Evolutionary conservation across 768 basidiomycete genomes (phyloP).

Genomic region (Crepidotus variabilis): DNA sequence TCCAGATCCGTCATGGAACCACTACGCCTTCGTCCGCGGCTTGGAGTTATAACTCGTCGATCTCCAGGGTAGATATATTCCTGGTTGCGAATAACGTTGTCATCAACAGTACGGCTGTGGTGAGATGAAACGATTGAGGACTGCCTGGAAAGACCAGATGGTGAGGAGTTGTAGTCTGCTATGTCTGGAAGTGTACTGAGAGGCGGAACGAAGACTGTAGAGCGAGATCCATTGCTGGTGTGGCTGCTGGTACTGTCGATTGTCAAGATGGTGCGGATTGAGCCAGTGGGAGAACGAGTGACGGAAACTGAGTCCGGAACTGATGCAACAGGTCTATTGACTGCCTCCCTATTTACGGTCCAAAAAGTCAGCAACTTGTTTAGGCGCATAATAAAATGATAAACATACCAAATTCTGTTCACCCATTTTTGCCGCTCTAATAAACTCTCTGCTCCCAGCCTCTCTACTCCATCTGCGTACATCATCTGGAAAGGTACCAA

Average conservation of each 20-base stretch:
- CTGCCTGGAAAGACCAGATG: slow-evolving; percentile 28
- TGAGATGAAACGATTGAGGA: slow-evolving; percentile 53
- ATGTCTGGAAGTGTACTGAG: slow-evolving; percentile 68
- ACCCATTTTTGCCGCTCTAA: slow-evolving; percentile 89
- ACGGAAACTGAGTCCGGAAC: slow-evolving; percentile 45
- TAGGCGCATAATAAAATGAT: slow-evolving; percentile 10
- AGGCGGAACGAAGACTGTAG: slow-evolving; percentile 77
- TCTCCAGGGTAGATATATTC: slow-evolving; percentile 73
- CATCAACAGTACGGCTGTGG: slow-evolving; percentile 69
- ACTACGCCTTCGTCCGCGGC: slow-evolving; percentile 48
- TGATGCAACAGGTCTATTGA: slow-evolving; percentile 49
- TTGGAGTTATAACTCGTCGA: slow-evolving; percentile 67
- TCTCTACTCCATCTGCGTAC: slow-evolving; percentile 86
- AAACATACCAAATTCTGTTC: slow-evolving; percentile 76
- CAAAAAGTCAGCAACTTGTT: slow-evolving; percentile 2
- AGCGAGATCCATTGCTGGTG: slow-evolving; percentile 56
- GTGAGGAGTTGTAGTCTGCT: slow-evolving; percentile 48
- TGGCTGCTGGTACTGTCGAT: slow-evolving; percentile 41
- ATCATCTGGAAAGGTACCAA: slow-evolving; percentile 89
- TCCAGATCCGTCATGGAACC: slow-evolving; percentile 78
- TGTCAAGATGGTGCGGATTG: slow-evolving; percentile 69
- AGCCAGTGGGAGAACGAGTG: slow-evolving; percentile 48
- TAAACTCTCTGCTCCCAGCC: slow-evolving; percentile 85
- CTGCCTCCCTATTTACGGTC: slow-evolving; percentile 58
- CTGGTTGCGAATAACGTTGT: slow-evolving; percentile 61